A percentile compares a stretch with the other conserved stretches of the same genome.
Evolutionary conservation across 176 grass and related monocot species (phyloP).

Genomic region (Oropetium thomaeum): DNA sequence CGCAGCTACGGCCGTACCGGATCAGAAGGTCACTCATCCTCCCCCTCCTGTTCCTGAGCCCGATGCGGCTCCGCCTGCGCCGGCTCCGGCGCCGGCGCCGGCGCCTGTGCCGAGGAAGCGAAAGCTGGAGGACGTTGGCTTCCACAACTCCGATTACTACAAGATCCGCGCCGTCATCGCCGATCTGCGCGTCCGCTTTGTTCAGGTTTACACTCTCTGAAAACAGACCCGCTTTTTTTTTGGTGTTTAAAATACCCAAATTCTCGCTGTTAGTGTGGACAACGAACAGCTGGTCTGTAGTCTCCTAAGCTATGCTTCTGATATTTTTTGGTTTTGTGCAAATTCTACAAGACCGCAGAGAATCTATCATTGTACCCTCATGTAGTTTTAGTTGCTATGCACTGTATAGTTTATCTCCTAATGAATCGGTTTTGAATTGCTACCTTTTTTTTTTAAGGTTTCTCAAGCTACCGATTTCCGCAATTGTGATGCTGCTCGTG

Average conservation of each 20-base stretch:
- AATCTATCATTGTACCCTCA: not conserved
- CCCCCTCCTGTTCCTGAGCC: constrained; percentile 19
- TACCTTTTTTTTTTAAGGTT: constrained; percentile 31
- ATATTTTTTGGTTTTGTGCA: not conserved
- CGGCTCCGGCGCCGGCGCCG: not conserved
- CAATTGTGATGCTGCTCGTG: constrained; percentile 39
- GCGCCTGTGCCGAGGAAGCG: constrained; percentile 6
- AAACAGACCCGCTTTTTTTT: not conserved
- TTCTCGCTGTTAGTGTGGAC: not conserved
- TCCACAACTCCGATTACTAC: constrained; percentile 45
- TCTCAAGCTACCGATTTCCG: constrained; percentile 43
- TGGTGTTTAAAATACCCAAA: not conserved
- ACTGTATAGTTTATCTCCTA: not conserved
- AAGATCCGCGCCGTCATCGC: constrained; percentile 47
- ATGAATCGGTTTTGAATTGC: constrained; percentile 24
- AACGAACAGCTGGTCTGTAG: not conserved
- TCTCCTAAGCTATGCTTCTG: not conserved
- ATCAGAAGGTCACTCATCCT: constrained; percentile 10
- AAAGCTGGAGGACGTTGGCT: constrained; percentile 42
- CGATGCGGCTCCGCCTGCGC: not conserved
- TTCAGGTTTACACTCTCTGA: constrained; percentile 18
- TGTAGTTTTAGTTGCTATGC: not conserved
- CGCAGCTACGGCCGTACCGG: not conserved
- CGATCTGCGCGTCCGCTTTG: constrained; percentile 35
- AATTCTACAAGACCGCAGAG: not conserved